Evolutionary conservation across 345 rosid genomes (phyloP), one percentile per base, ranked within the genome.

Genomic region (Trapa incisa): DNA sequence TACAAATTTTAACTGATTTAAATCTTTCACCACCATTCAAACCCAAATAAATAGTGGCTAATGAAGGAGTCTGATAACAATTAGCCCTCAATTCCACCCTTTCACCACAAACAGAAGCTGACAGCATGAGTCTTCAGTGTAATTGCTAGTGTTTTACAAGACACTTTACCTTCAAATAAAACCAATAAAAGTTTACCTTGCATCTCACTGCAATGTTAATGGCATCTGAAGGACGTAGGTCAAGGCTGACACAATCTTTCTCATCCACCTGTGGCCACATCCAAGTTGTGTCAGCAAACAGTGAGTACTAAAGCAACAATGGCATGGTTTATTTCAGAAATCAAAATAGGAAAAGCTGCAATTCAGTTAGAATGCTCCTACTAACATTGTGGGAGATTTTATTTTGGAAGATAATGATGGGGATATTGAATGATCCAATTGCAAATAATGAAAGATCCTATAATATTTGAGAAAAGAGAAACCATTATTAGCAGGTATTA

Each of bases 211-310:
- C 98, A 74, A 90, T 93, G 71, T 93, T 93, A 70, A 93, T 86
- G 68, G 98, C 98, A 82, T 93, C 98, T 45, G 98, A 93, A 68
- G 98, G 98, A 56, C 96, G 82, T 56, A 93, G 94, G 72, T 93
- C 98, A 73, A 93, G 88, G 83, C 90, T 89, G 58, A 93, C 70
- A 68, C 75, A 75, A 67, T 86, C 77, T 9, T 82, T 75, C 35
- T 82, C 69, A 57, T 85, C 97, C 64, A 80, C 80, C 98, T 93
- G 82, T 50, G 33, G 75, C 29, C 29, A 22, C 65, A 71, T 57
- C 67, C 37, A 78, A 68, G 14, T 41, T 43, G 52, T 65, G 47
- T 53, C 35, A 61, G 41, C 68, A 42, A 80, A 68, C 36, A 35
- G 32, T 11, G 32, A 64, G 3, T 13, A n/a, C 17, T 29, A 39